Percentiles rank a stretch among this genome's conserved stretches.
phyloP scores from a whole-genome alignment of 257 asterid genomes.

The Coffea canephora region DNA sequence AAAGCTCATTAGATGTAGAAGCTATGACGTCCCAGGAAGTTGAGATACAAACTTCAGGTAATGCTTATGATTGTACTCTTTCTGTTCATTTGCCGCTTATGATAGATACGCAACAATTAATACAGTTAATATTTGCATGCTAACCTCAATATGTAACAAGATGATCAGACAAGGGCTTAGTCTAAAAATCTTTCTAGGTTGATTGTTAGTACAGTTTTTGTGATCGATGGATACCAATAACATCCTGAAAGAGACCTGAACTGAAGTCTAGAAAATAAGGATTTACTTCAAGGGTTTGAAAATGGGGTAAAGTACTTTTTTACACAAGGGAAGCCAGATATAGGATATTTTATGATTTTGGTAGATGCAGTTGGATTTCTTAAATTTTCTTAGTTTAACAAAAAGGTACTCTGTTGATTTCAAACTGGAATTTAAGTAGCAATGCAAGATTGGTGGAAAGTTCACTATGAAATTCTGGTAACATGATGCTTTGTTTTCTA shows the following conservation, averaged over 20 bases:
- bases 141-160: neutral
- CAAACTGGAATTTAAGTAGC: constrained; percentile 7
- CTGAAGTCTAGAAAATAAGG: neutral
- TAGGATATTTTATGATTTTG: neutral
- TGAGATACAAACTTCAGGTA: constrained; percentile 36
- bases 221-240: neutral
- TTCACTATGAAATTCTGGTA: neutral
- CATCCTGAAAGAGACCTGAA: neutral
- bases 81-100: neutral
- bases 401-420: neutral
- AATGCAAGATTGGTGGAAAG: constrained; percentile 1
- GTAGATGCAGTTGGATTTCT: neutral
- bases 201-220: neutral
- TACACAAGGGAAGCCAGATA: neutral
- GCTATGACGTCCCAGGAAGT: constrained; percentile 43
- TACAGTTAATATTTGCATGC: neutral
- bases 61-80: constrained; percentile 3
- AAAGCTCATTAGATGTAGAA: constrained; percentile 27
- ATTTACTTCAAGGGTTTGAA: neutral
- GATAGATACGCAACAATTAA: neutral
- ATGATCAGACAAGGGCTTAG: neutral
- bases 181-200: neutral
- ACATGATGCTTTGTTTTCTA: neutral
- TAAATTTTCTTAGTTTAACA: neutral
- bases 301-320: neutral